Conservation (phyloP, 2,329 filamentous ascomycete genomes). For the Samsoniella hepiali region DNA sequence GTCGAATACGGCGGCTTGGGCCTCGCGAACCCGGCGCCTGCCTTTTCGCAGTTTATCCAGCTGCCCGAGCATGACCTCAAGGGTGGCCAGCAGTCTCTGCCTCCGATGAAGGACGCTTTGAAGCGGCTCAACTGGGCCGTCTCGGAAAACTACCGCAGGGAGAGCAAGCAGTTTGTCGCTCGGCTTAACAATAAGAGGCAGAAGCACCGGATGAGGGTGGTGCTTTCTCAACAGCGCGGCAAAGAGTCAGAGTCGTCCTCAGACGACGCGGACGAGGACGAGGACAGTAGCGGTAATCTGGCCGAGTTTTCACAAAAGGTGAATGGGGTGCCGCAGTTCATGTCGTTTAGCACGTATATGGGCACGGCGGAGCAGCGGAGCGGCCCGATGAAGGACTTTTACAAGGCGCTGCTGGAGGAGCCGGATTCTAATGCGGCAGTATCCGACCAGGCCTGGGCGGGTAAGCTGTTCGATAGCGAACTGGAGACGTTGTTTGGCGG, state of each 20-base stretch:
- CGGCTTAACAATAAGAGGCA: slow-evolving; percentile 1
- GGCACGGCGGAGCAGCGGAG: slow-evolving; percentile 7
- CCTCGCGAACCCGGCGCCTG: slow-evolving; percentile 33
- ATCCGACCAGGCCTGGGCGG: slow-evolving; percentile 11
- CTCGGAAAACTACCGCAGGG: slow-evolving; percentile 9
- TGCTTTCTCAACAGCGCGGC: neutral
- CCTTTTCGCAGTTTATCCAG: slow-evolving; percentile 13
- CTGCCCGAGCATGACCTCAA: neutral
- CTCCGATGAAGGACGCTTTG: slow-evolving; percentile 1
- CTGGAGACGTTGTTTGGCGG: slow-evolving; percentile 14
- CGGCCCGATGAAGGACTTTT: neutral
- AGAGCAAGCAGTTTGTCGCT: slow-evolving; percentile 2
- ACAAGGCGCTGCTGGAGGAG: slow-evolving; percentile 1
- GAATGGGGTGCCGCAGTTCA: slow-evolving; percentile 10
- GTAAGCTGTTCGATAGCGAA: slow-evolving; percentile 6
- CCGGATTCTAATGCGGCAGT: neutral
- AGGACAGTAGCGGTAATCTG: neutral
- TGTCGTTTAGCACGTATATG: slow-evolving; percentile 15
- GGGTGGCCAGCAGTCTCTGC: neutral
- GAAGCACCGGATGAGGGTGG: neutral
- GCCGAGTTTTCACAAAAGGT: neutral
- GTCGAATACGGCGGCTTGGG: slow-evolving; percentile 39
- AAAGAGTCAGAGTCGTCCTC: neutral
- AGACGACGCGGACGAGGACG: neutral
- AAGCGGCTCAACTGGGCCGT: neutral